phyloP scores from a whole-genome alignment of 73 alveolate genomes.

The Paramecium sonneborni region DNA sequence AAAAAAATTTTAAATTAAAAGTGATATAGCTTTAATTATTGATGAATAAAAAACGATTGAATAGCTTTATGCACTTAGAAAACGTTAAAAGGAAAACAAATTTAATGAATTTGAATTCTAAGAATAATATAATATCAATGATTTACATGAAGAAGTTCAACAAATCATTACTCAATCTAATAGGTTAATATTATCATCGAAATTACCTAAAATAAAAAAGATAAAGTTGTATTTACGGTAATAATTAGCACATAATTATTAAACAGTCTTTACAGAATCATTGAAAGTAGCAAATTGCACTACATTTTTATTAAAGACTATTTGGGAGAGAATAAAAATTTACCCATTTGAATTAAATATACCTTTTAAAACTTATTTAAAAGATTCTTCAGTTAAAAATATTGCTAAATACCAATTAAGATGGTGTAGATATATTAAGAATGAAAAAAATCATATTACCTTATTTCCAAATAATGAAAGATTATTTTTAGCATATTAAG shows the following conservation, averaged over 20 bases:
- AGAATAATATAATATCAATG: not conserved
- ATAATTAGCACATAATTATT: not conserved
- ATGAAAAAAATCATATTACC: not conserved
- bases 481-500: not conserved
- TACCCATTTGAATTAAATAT: not conserved
- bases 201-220: not conserved
- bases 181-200: not conserved
- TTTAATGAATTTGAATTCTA: not conserved
- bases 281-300: not conserved
- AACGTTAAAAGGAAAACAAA: not conserved
- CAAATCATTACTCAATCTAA: not conserved
- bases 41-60: not conserved
- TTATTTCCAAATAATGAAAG: not conserved
- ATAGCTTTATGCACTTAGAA: not conserved
- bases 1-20: not conserved
- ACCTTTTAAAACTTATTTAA: not conserved
- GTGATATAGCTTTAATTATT: not conserved
- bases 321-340: not conserved
- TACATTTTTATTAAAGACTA: not conserved
- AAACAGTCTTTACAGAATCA: not conserved
- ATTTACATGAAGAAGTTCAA: not conserved
- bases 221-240: not conserved
- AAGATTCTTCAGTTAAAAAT: not conserved
- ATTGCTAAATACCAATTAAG: not conserved
- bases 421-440: not conserved